Conservation (phyloP, 2,329 filamentous ascomycete genomes). For the Dichotomopilus funicola region DNA sequence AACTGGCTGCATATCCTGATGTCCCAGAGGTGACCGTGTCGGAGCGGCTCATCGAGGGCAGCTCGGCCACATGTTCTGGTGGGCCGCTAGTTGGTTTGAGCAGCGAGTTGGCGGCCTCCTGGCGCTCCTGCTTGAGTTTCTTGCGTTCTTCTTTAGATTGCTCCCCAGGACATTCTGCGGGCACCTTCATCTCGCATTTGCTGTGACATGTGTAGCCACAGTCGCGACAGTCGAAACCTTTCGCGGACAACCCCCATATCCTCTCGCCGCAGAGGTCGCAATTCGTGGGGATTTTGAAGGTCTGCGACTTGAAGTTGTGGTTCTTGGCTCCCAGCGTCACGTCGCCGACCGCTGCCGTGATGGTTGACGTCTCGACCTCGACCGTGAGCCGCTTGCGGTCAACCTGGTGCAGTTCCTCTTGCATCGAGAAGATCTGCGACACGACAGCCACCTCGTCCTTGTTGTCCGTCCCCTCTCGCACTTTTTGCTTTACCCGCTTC, state of each 20-base stretch:
- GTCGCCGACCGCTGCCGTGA: slow-evolving; percentile 86
- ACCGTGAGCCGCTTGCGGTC: slow-evolving; percentile 80
- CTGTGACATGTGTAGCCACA: slow-evolving; percentile 97
- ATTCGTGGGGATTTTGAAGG: slow-evolving; percentile 98
- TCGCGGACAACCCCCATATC: slow-evolving; percentile 94
- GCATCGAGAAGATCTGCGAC: slow-evolving; percentile 71
- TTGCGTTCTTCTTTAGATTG: slow-evolving; percentile 92
- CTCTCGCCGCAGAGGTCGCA: slow-evolving; percentile 94
- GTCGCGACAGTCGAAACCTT: slow-evolving; percentile 92
- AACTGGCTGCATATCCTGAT: slow-evolving; percentile 78
- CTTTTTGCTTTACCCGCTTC: slow-evolving; percentile 65
- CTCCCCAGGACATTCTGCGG: slow-evolving; percentile 90
- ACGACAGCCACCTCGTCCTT: slow-evolving; percentile 84
- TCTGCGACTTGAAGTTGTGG: slow-evolving; percentile 98
- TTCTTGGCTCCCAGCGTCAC: slow-evolving; percentile 87
- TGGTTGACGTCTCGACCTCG: slow-evolving; percentile 88
- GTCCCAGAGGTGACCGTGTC: slow-evolving; percentile 89
- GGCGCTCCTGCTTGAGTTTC: slow-evolving; percentile 79
- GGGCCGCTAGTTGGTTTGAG: slow-evolving; percentile 43
- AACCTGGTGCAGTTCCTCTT: slow-evolving; percentile 77
- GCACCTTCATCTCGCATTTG: slow-evolving; percentile 99
- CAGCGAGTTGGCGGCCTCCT: slow-evolving; percentile 65
- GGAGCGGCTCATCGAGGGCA: slow-evolving; percentile 64
- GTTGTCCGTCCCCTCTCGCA: slow-evolving; percentile 79
- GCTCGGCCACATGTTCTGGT: slow-evolving; percentile 49